Evolutionary conservation across 805 yeast genomes (phyloP), one percentile per base, ranked within the genome.

Genomic region (Zygotorulaspora florentina): DNA sequence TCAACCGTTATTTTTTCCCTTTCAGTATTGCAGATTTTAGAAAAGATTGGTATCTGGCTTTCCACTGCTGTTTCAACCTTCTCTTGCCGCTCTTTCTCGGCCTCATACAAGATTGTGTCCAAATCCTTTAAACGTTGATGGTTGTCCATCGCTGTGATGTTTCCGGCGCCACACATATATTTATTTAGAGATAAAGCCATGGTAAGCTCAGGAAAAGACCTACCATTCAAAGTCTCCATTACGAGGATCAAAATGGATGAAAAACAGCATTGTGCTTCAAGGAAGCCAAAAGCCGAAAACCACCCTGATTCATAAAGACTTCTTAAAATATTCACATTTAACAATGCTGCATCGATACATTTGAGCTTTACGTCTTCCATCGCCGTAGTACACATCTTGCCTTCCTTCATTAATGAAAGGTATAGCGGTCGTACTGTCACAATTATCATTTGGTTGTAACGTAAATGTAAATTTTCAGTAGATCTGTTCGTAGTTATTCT

Each of bases 231-330:
- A 15, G 34, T 43, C 18, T 55, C 56, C 58, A 64, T 62, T 17
- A 55, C 58, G 4, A 64, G 54, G 16, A 69, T 62, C 40, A 68
- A 46, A 8, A 67, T 48, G 0, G 73, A 58, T 16, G 68, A 60
- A 47, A 68, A 68, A 37, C 70, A 56, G 48, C 65, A 67, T 47
- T 70, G 67, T 3, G 67, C 66, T 52, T 69, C 72, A 69, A 70
- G 67, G 51, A 67, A 68, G 28, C 70, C 73, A 57, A 62, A 68
- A 15, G 69, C 63, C 5, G 66, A 64, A 39, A 68, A 57, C 50
- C 62, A 43, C 3, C 64, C 64, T 43, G 57, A 48, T 15, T 53
- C 54, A 29, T 56, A 58, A 35, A 69, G 51, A 31, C 56, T 59
- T 13, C 50, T 48, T 2, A 68, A 45, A 27, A 66, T 51, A 20